Conservation (phyloP, 192 early-diverging fungal genomes). For the Globomyces pollinis-pini region DNA sequence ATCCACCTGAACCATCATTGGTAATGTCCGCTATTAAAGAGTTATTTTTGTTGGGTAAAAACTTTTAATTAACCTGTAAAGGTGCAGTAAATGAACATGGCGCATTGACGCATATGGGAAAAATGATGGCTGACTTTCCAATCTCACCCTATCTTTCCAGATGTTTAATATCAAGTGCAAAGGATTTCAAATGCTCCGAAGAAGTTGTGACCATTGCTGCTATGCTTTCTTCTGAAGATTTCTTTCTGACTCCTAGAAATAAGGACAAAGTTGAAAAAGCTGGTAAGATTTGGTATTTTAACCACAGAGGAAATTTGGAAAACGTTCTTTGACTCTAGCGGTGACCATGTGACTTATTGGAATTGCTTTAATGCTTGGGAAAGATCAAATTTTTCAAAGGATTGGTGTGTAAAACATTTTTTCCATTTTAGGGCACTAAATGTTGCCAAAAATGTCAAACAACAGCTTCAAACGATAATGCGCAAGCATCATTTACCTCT, state of each 20-base stretch:
- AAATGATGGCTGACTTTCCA: conserved; percentile 37
- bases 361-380: conserved; percentile 38
- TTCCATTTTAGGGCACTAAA: conserved; percentile 40
- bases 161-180: conserved; percentile 28
- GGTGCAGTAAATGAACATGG: conserved; percentile 42
- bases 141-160: conserved; percentile 35
- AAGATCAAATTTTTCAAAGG: conserved; percentile 9
- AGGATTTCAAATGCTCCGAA: conserved; percentile 26
- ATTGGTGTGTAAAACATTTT: conserved; percentile 35
- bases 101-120: conserved; percentile 34
- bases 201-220: conserved; percentile 45
- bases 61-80: too few relatives aligned
- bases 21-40: conserved; percentile 32
- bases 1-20: conserved; percentile 39
- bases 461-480: conserved; percentile 35
- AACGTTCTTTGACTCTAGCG: conserved; percentile 8
- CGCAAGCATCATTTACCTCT: conserved; percentile 22
- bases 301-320: neutral
- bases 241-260: conserved; percentile 26
- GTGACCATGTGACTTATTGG: conserved; percentile 47
- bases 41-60: conserved; percentile 40
- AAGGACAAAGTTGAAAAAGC: conserved; percentile 16
- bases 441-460: conserved; percentile 34
- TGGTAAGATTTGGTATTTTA: too few relatives aligned
- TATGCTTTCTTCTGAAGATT: conserved; percentile 44